Conservation (phyloP, 345 rosid species). For the Lepidium didymum region DNA sequence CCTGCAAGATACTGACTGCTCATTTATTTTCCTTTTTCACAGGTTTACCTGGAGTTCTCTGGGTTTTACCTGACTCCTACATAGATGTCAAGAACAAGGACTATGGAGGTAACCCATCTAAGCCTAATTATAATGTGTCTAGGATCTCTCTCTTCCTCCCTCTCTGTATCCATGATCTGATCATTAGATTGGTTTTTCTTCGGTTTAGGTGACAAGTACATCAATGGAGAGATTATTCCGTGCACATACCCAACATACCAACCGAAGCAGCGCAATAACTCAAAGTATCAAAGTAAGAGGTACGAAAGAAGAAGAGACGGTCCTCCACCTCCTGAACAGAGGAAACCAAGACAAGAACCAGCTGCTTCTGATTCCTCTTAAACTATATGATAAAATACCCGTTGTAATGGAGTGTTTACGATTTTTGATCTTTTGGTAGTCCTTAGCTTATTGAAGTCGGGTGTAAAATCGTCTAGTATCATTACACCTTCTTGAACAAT, state of each 20-base stretch:
- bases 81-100: conserved; percentile 96
- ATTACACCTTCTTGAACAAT: not conserved
- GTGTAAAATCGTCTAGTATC: conserved; percentile 13
- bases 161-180: not conserved
- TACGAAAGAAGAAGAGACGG: conserved; percentile 85
- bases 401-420: not conserved
- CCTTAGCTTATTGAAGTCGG: conserved; percentile 6
- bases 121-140: not conserved
- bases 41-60: conserved; percentile 97
- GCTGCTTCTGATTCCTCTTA: conserved; percentile 45
- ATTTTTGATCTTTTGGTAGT: conserved; percentile 20
- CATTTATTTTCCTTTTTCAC: not conserved
- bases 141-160: not conserved
- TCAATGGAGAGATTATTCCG: conserved; percentile 90
- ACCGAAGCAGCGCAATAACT: conserved; percentile 61
- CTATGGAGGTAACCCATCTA: conserved; percentile 67
- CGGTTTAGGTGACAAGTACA: conserved; percentile 72
- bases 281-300: conserved; percentile 55
- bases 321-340: conserved; percentile 67
- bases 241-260: conserved; percentile 92
- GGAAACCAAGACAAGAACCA: conserved; percentile 51
- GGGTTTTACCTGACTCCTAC: conserved; percentile 96
- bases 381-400: not conserved
- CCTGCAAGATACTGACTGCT: not conserved
- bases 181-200: not conserved